Evolutionary conservation across 2,329 filamentous ascomycete genomes (phyloP), one percentile per base, ranked within the genome.

Genomic region (Hypomyces perniciosus): DNA sequence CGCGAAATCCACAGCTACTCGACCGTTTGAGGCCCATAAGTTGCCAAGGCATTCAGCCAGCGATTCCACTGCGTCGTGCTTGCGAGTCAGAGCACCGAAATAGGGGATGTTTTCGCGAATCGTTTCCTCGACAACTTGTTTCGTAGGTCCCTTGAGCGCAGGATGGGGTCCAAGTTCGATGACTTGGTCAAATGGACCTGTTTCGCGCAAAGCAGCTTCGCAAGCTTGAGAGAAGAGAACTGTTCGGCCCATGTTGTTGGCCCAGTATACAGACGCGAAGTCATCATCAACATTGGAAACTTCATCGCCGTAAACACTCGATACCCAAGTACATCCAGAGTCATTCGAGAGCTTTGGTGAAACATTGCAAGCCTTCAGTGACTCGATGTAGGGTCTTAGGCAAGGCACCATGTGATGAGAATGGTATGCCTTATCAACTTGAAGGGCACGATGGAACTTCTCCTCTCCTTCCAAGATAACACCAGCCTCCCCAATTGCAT

Each of bases 361-460:
- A 30, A 61, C 34, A 1, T 44, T 20, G 20, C 48, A 54, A 10
- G 34, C 26, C 13, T 43, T 31, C 1, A 60, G 54, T 0, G 50
- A 20, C 1, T 48, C 52, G 10, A 62, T 29, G 27, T 62, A 63
- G 1, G 45, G 45, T 6, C 45, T 44, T n/a, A 48, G 53, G 10
- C 56, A 61, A 5, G 54, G 47, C 8, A 45, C n/a, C 75, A 78
- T 78, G 56, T 77, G 75, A 2, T 65, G 66, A 0, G 74, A 78
- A 59, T 78, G 75, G 47, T 78, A 78, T 0, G 74, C 75, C 0
- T 67, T 74, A 44, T 77, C 72, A 1, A 78, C 68, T 2, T 57
- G 54, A 6, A 78, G 59, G 0, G 64, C 6, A 2, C 69, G 60
- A 0, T 65, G 63, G 43, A 72, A 72, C 48, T 59, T 68, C 1